Conservation (phyloP, 768 basidiomycete species). For the Kondoa malvinella region DNA sequence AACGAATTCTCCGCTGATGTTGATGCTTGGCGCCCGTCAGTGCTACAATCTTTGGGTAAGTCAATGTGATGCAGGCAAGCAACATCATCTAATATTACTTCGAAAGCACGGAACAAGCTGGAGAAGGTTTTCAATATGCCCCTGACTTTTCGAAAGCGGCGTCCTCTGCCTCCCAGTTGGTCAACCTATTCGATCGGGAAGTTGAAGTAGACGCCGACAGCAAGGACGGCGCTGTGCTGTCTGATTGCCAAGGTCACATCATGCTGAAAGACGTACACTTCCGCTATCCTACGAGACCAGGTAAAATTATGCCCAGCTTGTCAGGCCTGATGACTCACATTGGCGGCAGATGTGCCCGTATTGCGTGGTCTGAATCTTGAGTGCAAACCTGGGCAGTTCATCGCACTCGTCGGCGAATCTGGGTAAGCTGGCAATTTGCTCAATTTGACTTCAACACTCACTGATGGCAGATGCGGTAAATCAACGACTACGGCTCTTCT, state of each 20-base stretch:
- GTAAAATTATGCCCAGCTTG: no score
- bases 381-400: constrained; percentile 34
- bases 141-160: constrained; percentile 5
- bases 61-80: no score
- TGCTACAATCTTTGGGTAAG: constrained; percentile 54
- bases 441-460: no score
- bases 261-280: constrained; percentile 32
- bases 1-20: no score
- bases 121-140: constrained; percentile 36
- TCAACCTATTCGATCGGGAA: constrained; percentile 53
- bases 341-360: constrained; percentile 31
- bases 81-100: no score
- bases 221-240: constrained; percentile 30
- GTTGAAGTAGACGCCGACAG: constrained; percentile 65
- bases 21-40: no score
- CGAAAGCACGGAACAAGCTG: constrained; percentile 73
- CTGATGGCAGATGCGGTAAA: no score
- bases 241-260: constrained; percentile 31
- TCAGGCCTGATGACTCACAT: no score
- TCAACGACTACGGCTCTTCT: constrained; percentile 34
- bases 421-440: no score
- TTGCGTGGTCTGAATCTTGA: constrained; percentile 30
- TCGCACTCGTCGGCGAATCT: constrained; percentile 33
- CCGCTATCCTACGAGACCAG: constrained; percentile 33
- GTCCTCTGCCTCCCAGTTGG: constrained; percentile 54